Evolutionary conservation across 1,284 basidiomycete species (phyloP), one percentile per base, ranked within the genome.

Genomic region (Papiliotrema fonsecae): DNA sequence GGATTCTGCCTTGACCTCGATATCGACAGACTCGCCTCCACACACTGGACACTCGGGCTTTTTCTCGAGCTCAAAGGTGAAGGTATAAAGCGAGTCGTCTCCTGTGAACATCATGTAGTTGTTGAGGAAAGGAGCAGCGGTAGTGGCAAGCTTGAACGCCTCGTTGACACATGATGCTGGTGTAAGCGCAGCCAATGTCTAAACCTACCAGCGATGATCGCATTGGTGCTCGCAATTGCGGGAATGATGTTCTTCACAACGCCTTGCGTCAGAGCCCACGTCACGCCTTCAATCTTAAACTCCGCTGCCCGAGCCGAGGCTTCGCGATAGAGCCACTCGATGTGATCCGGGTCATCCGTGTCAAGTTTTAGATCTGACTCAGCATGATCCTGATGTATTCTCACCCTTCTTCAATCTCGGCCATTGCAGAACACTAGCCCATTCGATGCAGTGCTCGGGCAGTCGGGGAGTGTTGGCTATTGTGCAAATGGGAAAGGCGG

Each of bases 221-320:
- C 91, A 63, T 96, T 97, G 10, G 93, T 97, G 2, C 88, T 92
- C 1, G 92, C 92, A 57, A 97, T 96, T 27, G 96, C 94, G 13
- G 94, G 94, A 57, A 99, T 98, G 72, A 99, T 97, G 69, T 97
- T 97, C 79, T 99, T 99, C 44, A 98, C 93, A 28, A 99, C 96
- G 40, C 96, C 96, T 72, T 98, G 96, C 0, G 96, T 98, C 37
- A 97, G 77, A 4, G 87, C 86, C 90, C 94, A 99, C 4, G 93
- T 97, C 24, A 99, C 92, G 31, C 96, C 96, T 64, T 93, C 88
- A 51, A 99, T 98, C 53, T 90, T 89, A 78, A 94, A 97, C 62
- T 91, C 84, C 52, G 85, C 81, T 0, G 96, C 96, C 40, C 96
- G 85, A 24, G 79, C 78, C 22, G 81, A 77, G 4, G 96, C 94